These are phyloP conservation scores for Claviceps pusilla DNA, from an alignment of 2,329 filamentous ascomycete species.

Conservation along the genomic window DNA sequence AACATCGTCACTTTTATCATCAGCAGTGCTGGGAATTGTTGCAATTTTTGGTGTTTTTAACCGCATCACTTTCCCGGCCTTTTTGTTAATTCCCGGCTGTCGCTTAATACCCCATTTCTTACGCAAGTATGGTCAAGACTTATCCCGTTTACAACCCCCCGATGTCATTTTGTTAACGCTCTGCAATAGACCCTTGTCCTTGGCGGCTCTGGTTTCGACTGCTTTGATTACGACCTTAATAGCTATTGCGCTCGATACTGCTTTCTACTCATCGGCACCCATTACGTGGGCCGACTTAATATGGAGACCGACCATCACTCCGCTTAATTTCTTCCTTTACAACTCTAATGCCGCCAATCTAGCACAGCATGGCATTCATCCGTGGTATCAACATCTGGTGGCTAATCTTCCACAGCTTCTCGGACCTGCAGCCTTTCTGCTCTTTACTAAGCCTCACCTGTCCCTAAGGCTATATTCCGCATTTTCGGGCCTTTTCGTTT, in stretches of 20 bases:
- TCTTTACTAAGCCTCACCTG: slow-evolving; percentile 41
- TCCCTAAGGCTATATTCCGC: slow-evolving; percentile 57
- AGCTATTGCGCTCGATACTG: slow-evolving; percentile 70
- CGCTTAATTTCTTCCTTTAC: slow-evolving; percentile 63
- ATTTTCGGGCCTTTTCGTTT: slow-evolving; percentile 51
- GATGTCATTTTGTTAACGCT: slow-evolving; percentile 9
- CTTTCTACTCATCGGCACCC: slow-evolving; percentile 56
- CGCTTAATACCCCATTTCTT: slow-evolving; percentile 73
- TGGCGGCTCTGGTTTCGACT: slow-evolving; percentile 49
- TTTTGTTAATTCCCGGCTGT: slow-evolving; percentile 69
- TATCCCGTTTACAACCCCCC: not conserved
- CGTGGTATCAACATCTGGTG: slow-evolving; percentile 61
- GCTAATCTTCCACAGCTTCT: slow-evolving; percentile 56
- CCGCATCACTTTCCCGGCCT: slow-evolving; percentile 91
- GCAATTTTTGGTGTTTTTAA: slow-evolving; percentile 84
- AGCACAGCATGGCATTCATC: slow-evolving; percentile 60
- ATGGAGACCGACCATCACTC: slow-evolving; percentile 53
- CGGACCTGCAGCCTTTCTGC: slow-evolving; percentile 50
- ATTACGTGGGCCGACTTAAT: slow-evolving; percentile 52
- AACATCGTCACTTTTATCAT: slow-evolving; percentile 60
- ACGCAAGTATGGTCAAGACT: slow-evolving; percentile 46
- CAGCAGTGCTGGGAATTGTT: slow-evolving; percentile 64
- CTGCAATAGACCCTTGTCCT: slow-evolving; percentile 35
- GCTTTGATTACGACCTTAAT: slow-evolving; percentile 53
- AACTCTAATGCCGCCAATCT: slow-evolving; percentile 58